A percentile compares a stretch with the other conserved stretches of the same genome.
Conservation (phyloP, 306 rosid genomes). For the Fagus crenata region DNA sequence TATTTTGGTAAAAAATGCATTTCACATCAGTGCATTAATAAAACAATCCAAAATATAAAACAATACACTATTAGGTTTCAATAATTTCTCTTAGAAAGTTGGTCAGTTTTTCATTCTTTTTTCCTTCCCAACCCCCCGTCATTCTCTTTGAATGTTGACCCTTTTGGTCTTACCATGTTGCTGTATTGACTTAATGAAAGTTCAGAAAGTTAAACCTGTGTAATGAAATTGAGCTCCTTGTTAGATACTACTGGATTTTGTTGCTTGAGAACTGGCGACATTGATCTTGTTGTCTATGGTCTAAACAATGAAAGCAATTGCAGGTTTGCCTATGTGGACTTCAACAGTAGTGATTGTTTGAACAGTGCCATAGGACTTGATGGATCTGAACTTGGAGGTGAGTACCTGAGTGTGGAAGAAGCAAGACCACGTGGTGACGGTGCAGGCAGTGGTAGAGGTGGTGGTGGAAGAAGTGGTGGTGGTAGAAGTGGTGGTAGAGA, state of each 20-base stretch:
- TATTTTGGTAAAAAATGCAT: no score
- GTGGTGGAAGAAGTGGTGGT: conserved; percentile 24
- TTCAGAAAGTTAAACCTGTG: no score
- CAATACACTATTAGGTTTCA: no score
- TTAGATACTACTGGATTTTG: not conserved
- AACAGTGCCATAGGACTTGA: conserved; percentile 60
- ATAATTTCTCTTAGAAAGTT: no score
- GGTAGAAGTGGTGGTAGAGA: conserved; percentile 30
- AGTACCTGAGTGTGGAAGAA: conserved; percentile 57
- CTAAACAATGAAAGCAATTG: not conserved
- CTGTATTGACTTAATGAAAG: no score
- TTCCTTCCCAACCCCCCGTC: no score
- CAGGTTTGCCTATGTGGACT: conserved; percentile 85
- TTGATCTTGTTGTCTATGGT: conserved; percentile 1
- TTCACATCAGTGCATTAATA: no score
- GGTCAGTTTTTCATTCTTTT: no score
- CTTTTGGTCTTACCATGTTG: no score
- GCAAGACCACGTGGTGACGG: conserved; percentile 66
- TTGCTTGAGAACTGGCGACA: not conserved
- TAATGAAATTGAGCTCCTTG: no score
- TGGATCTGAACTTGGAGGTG: conserved; percentile 48
- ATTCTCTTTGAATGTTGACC: no score
- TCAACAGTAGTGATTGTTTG: conserved; percentile 34
- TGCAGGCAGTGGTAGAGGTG: conserved; percentile 19
- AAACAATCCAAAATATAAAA: no score